These are phyloP conservation scores for Eucalyptus fibrosa DNA, from an alignment of 345 rosid species.

Conservation along the genomic window DNA sequence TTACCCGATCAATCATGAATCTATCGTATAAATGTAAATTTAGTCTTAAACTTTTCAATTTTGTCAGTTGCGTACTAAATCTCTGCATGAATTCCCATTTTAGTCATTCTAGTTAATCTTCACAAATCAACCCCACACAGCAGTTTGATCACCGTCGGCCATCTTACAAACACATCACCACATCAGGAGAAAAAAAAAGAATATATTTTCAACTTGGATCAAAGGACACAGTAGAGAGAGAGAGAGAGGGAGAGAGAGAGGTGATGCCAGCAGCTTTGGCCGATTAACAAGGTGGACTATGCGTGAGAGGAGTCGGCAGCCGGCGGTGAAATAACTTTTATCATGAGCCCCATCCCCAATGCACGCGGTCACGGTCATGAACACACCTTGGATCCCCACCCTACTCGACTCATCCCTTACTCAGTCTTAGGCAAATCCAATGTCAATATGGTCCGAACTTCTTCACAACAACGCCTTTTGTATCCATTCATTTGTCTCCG, in stretches of 20 bases:
- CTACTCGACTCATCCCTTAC: neutral
- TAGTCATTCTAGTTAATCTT: fast-evolving
- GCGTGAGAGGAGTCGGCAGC: neutral
- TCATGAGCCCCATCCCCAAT: neutral
- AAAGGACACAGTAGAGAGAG: neutral
- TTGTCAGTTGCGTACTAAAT: fast-evolving
- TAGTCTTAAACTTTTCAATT: fast-evolving
- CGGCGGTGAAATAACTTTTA: neutral
- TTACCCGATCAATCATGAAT: no score
- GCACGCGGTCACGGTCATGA: neutral
- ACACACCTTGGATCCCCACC: neutral
- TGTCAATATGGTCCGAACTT: neutral
- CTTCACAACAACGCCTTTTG: neutral
- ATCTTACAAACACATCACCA: no score
- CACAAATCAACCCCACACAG: no score
- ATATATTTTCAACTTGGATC: no score
- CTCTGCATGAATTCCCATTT: fast-evolving
- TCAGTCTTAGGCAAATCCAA: neutral
- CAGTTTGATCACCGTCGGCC: no score
- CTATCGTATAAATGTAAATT: fast-evolving
- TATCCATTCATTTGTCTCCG: neutral
- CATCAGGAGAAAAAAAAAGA: no score
- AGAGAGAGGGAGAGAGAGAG: neutral
- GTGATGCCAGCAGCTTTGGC: neutral
- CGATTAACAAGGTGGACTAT: neutral